phyloP scores from a whole-genome alignment of 1,284 basidiomycete species.

The Kwoniella shivajii region DNA sequence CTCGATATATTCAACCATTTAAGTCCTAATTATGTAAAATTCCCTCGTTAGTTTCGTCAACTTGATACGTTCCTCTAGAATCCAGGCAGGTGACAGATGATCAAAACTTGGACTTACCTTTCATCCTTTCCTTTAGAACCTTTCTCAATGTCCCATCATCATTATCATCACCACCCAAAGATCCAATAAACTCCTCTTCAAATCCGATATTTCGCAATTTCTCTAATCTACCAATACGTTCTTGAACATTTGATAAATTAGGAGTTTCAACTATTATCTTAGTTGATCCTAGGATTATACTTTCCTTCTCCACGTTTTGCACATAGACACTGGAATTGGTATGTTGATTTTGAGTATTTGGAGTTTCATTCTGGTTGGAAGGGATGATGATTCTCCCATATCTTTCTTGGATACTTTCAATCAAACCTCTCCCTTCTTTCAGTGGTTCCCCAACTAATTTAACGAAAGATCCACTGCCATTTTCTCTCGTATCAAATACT shows the following conservation, averaged over 20 bases:
- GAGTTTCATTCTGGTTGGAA: slow-evolving; percentile 15
- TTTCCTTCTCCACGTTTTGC: slow-evolving; percentile 4
- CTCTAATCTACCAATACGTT: slow-evolving; percentile 68
- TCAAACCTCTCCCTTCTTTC: slow-evolving; percentile 68
- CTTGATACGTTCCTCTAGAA: background rate
- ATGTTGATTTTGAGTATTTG: background rate
- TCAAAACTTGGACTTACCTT: slow-evolving; percentile 18
- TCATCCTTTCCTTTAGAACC: slow-evolving; percentile 37
- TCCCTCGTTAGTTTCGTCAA: background rate
- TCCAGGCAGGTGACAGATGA: background rate
- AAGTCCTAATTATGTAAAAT: slow-evolving; percentile 61
- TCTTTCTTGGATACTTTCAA: slow-evolving; percentile 71
- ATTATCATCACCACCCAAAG: slow-evolving; percentile 58
- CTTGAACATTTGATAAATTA: slow-evolving; percentile 73
- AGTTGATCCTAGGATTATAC: slow-evolving; percentile 75
- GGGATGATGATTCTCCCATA: slow-evolving; percentile 56
- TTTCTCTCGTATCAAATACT: slow-evolving; percentile 64
- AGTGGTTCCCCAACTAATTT: slow-evolving; percentile 22
- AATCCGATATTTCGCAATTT: slow-evolving; percentile 75
- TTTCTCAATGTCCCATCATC: background rate
- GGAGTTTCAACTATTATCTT: slow-evolving; percentile 86
- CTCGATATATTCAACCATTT: slow-evolving; percentile 78
- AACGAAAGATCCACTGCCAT: slow-evolving; percentile 51
- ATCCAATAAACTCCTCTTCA: slow-evolving; percentile 64
- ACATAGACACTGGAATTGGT: background rate